These are phyloP conservation scores for Phlegmacium glaucopus DNA, from an alignment of 768 basidiomycete species.

Conservation along the genomic window DNA sequence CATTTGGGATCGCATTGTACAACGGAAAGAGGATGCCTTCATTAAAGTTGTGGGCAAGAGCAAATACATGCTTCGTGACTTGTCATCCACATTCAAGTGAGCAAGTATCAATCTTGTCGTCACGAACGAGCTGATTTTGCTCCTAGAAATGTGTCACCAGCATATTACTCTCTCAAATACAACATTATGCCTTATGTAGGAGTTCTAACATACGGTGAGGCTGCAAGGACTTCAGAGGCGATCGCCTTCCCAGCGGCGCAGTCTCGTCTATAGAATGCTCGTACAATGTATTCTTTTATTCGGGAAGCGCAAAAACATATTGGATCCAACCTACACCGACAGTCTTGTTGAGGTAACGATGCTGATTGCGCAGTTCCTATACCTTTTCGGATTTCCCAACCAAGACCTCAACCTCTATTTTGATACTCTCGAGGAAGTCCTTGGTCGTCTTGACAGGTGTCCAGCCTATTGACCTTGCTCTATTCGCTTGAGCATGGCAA, in stretches of 20 bases:
- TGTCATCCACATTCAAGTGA: conserved; percentile 72
- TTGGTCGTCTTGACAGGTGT: conserved; percentile 20
- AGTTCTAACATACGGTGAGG: conserved; percentile 73
- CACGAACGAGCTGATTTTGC: conserved; percentile 1
- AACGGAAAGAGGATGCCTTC: conserved; percentile 71
- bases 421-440: conserved; percentile 21
- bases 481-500: conserved; percentile 17
- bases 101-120: conserved; percentile 26
- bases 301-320: background rate
- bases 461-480: conserved; percentile 24
- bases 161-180: conserved; percentile 76
- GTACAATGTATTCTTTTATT: conserved; percentile 9
- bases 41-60: conserved; percentile 67
- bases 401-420: conserved; percentile 15
- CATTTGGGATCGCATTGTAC: conserved; percentile 89
- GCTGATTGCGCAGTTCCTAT: background rate
- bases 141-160: conserved; percentile 57
- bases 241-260: conserved; percentile 38
- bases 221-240: conserved; percentile 38
- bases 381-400: background rate
- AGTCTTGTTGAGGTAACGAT: background rate
- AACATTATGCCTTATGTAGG: conserved; percentile 92
- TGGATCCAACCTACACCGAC: background rate
- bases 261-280: conserved; percentile 30
- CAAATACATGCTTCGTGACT: conserved; percentile 82